Conservation (phyloP, 1,139 yeast species). For the Pichia sp. region DNA sequence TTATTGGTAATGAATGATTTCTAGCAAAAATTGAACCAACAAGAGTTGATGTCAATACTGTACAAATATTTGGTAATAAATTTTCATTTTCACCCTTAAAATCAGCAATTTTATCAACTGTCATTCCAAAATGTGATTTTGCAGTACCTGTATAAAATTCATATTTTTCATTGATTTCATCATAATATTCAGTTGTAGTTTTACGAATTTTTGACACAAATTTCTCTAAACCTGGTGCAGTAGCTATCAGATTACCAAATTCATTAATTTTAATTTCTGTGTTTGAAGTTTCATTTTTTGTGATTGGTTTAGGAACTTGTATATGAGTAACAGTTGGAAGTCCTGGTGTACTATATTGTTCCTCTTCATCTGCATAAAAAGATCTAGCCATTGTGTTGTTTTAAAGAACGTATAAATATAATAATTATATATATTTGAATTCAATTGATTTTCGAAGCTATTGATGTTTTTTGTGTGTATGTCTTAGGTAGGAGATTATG, state of each 20-base stretch:
- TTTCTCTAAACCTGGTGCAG: conserved; percentile 42
- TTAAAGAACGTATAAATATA: too few species aligned
- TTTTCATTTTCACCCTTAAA: conserved; percentile 32
- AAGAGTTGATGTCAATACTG: conserved; percentile 49
- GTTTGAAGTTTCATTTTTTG: conserved; percentile 34
- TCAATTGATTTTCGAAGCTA: too few species aligned
- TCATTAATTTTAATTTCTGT: conserved; percentile 34
- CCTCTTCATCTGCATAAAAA: conserved; percentile 50
- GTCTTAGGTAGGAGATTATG: too few species aligned
- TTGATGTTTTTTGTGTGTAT: too few species aligned
- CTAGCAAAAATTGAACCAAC: conserved; percentile 50
- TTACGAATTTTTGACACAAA: conserved; percentile 37
- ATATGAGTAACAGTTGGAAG: conserved; percentile 34
- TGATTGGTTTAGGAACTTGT: conserved; percentile 34
- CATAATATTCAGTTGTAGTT: conserved; percentile 35
- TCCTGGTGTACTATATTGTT: conserved; percentile 43
- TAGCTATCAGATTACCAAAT: conserved; percentile 48
- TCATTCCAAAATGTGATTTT: conserved; percentile 34
- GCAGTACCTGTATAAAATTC: conserved; percentile 42
- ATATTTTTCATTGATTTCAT: conserved; percentile 37
- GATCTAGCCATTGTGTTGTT: conserved; percentile 28
- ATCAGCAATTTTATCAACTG: conserved; percentile 28
- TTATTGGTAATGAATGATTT: conserved; percentile 40
- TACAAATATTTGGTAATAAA: conserved; percentile 47
- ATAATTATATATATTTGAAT: too few species aligned